Percentiles rank a stretch among this genome's conserved stretches.
These are phyloP conservation scores for Takashimella tepidaria DNA, from an alignment of 1,284 basidiomycete genomes.

Conservation along the genomic window DNA sequence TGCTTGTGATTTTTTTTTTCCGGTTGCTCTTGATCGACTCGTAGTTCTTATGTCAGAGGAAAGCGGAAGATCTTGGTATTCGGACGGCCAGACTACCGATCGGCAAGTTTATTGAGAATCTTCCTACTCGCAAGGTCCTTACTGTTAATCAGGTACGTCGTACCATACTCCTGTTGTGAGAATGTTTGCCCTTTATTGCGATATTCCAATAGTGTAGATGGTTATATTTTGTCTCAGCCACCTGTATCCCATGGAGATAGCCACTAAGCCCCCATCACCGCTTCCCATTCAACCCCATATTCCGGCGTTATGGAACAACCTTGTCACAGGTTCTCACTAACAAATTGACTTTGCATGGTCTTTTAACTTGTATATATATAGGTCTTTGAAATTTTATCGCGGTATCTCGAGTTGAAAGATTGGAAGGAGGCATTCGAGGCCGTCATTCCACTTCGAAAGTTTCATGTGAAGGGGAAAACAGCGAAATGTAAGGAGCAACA, in stretches of 20 bases:
- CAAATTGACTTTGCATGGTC: neutral
- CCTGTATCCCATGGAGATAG: too few relatives aligned
- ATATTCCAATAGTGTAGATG: too few relatives aligned
- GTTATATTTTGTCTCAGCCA: too few relatives aligned
- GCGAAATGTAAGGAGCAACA: conserved; percentile 13
- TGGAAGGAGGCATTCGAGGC: conserved; percentile 79
- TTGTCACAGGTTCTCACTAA: neutral
- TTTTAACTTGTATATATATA: conserved; percentile 8
- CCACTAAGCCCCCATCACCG: neutral
- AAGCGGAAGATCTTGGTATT: conserved; percentile 69
- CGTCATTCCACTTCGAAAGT: conserved; percentile 86
- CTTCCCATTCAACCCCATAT: neutral
- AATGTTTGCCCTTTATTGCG: too few relatives aligned
- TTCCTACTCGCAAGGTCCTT: conserved; percentile 88
- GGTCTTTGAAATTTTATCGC: conserved; percentile 84
- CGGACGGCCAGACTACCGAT: conserved; percentile 89
- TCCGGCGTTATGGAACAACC: neutral
- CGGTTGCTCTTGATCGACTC: neutral
- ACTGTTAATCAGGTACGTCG: conserved; percentile 81
- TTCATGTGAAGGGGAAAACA: conserved; percentile 47
- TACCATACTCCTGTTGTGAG: neutral
- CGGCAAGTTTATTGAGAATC: conserved; percentile 70
- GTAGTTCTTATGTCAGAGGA: conserved; percentile 82
- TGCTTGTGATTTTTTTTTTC: too few relatives aligned
- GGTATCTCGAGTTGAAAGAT: conserved; percentile 74